Evolutionary conservation across 2,329 filamentous ascomycete species (phyloP).

Genomic region (Pseudocercospora vitis): DNA sequence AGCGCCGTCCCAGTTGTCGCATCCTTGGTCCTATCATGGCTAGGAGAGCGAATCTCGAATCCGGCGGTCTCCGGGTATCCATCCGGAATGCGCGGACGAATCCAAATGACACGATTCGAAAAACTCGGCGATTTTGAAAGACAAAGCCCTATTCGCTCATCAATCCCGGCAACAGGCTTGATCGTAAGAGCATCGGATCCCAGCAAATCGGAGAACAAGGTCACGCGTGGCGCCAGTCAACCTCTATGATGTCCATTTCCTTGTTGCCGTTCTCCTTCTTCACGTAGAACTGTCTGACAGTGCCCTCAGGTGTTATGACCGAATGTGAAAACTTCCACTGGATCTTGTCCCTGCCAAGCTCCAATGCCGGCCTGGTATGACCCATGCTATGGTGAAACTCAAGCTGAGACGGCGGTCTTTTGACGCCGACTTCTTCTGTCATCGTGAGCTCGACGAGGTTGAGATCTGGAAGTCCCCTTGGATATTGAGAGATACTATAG

Average conservation of each 20-base stretch:
- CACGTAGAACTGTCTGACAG: constrained; percentile 34
- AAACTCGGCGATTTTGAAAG: too few relatives aligned
- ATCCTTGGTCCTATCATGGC: too few relatives aligned
- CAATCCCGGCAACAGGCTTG: too few relatives aligned
- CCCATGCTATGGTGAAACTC: constrained; percentile 32
- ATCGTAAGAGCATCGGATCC: too few relatives aligned
- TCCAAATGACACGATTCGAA: too few relatives aligned
- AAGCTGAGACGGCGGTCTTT: constrained; percentile 19
- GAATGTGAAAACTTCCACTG: constrained; percentile 31
- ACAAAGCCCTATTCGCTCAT: too few relatives aligned
- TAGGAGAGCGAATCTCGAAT: too few relatives aligned
- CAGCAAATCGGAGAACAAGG: background rate
- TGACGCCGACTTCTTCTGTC: constrained; percentile 27
- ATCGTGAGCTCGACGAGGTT: constrained; percentile 32
- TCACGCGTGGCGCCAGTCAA: constrained; percentile 26
- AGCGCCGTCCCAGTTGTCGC: background rate
- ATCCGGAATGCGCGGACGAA: too few relatives aligned
- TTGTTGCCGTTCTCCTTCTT: constrained; percentile 17
- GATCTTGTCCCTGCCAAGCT: constrained; percentile 30
- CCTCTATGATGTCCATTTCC: constrained; percentile 29
- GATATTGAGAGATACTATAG: constrained; percentile 31
- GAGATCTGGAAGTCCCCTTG: constrained; percentile 31
- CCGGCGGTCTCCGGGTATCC: too few relatives aligned
- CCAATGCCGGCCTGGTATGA: constrained; percentile 27
- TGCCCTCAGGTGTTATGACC: constrained; percentile 22